Evolutionary conservation across 2,329 filamentous ascomycete species (phyloP), one percentile per base, ranked within the genome.

Genomic region (Fusarium sulawesiense): DNA sequence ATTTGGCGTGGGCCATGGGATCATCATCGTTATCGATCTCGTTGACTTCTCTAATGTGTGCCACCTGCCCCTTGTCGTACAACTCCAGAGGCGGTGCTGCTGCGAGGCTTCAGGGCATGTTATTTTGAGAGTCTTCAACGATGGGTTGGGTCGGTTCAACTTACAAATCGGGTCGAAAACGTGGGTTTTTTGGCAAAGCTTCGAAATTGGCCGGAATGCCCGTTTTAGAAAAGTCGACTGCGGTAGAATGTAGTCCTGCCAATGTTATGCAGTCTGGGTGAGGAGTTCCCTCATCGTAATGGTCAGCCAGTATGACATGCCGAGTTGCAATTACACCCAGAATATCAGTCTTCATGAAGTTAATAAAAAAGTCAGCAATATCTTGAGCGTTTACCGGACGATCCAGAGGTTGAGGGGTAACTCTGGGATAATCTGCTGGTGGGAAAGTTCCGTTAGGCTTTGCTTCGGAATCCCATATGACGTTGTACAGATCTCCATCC

Each of bases 361-460:
- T 83, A n/a, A 97, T 84, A 68, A 97, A 96, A 78, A 95, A 96
- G 13, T 91, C 83, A 0, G 89, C 89, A 81, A 97, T 96, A 71
- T 97, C 93, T 1, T 86, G 77, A 3, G 79, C 78, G 3, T 78
- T 79, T 0, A 97, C 91, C 0, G 80, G 66, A 1, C 91, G 83
- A 10, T 85, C 83, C n/a, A 97, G 85, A 49, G 90, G 83, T 0
- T 83, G 64, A 0, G 91, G 87, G 0, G 70, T 18, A 0, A 87
- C 83, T 2, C 88, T 84, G 5, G 88, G 86, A 71, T 97, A 97
- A 67, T 93, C 88, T 0, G 93, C 93, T 0, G 93, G 88, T 2
- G 5, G 0, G n/a, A 83, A 88, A 0, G 80, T 82, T 0, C 16
- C 23, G 13, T 71, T 42, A 0, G 86, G 83, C 3, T 85, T 77